Conservation (phyloP, 1,284 basidiomycete genomes). For the Cryptococcus sp. region DNA sequence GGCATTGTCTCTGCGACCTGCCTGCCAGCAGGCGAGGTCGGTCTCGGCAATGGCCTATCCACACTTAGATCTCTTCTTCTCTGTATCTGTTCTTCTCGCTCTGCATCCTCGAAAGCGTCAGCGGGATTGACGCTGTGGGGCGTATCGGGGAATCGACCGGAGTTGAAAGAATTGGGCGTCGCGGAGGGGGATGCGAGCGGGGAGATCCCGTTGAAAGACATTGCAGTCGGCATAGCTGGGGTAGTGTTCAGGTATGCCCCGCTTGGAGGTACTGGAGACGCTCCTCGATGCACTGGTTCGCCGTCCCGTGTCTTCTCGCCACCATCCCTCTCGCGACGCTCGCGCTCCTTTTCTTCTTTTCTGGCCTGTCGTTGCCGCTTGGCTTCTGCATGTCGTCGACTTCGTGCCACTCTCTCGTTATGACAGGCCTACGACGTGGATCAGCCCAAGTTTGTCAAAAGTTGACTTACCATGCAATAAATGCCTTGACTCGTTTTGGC, state of each 20-base stretch:
- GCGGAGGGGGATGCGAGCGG: conserved; percentile 17
- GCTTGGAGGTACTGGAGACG: conserved; percentile 11
- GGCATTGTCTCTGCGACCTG: conserved; percentile 20
- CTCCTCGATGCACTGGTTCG: neutral
- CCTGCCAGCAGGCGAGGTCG: conserved; percentile 21
- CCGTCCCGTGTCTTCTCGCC: conserved; percentile 14
- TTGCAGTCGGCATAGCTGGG: conserved; percentile 13
- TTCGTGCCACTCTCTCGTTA: conserved; percentile 91
- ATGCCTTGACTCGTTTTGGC: conserved; percentile 98
- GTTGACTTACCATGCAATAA: conserved; percentile 79
- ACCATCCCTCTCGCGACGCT: conserved; percentile 28
- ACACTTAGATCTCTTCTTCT: conserved; percentile 25
- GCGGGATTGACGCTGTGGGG: conserved; percentile 10
- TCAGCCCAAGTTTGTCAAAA: neutral
- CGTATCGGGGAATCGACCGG: conserved; percentile 21
- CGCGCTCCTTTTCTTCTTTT: conserved; percentile 46
- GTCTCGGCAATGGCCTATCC: conserved; percentile 16
- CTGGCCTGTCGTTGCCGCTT: conserved; percentile 56
- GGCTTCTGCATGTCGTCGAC: conserved; percentile 81
- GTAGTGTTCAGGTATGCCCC: conserved; percentile 11
- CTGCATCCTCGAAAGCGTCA: conserved; percentile 17
- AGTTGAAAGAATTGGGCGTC: conserved; percentile 22
- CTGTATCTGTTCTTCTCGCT: conserved; percentile 9
- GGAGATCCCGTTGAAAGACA: conserved; percentile 12
- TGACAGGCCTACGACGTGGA: conserved; percentile 66